A percentile compares a stretch with the other conserved stretches of the same genome.
phyloP scores from a whole-genome alignment of 2,329 filamentous ascomycete species.

The Aureobasidium melanogenum region DNA sequence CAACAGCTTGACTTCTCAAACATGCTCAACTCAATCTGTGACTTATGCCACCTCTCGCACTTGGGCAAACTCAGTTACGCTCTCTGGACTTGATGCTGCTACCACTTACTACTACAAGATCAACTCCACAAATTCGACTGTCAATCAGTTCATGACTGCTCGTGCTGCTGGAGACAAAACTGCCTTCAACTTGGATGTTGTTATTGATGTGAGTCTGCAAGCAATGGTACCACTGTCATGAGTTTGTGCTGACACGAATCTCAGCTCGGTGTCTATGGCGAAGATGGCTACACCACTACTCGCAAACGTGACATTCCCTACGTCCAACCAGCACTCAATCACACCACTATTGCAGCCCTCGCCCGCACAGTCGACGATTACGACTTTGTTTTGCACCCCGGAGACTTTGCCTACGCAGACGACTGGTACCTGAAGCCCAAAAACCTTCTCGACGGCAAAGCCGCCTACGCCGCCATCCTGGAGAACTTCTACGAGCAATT shows the following conservation, averaged over 20 bases:
- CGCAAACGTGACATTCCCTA: conserved; percentile 43
- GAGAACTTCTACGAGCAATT: conserved; percentile 50
- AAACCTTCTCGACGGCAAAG: conserved; percentile 40
- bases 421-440: conserved; percentile 42
- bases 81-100: conserved; percentile 40
- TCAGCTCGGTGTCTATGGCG: conserved; percentile 46
- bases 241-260: conserved; percentile 15
- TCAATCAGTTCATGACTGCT: conserved; percentile 46
- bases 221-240: no score
- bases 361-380: conserved; percentile 46
- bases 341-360: conserved; percentile 50
- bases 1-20: conserved; percentile 28
- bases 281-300: conserved; percentile 36
- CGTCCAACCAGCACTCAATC: conserved; percentile 45
- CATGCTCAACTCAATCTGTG: conserved; percentile 39
- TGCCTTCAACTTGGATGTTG: conserved; percentile 43
- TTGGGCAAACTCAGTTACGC: conserved; percentile 41
- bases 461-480: conserved; percentile 49
- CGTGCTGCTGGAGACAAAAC: conserved; percentile 46
- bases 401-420: conserved; percentile 51
- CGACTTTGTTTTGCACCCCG: conserved; percentile 46
- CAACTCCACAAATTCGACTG: conserved; percentile 45
- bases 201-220: conserved; percentile 42
- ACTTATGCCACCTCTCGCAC: conserved; percentile 50
- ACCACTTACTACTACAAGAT: conserved; percentile 56